A percentile compares a stretch with the other conserved stretches of the same genome.
These are phyloP conservation scores for Chrysophaeum taylorii DNA, from an alignment of 352 stramenopile genomes.

Conservation along the genomic window DNA sequence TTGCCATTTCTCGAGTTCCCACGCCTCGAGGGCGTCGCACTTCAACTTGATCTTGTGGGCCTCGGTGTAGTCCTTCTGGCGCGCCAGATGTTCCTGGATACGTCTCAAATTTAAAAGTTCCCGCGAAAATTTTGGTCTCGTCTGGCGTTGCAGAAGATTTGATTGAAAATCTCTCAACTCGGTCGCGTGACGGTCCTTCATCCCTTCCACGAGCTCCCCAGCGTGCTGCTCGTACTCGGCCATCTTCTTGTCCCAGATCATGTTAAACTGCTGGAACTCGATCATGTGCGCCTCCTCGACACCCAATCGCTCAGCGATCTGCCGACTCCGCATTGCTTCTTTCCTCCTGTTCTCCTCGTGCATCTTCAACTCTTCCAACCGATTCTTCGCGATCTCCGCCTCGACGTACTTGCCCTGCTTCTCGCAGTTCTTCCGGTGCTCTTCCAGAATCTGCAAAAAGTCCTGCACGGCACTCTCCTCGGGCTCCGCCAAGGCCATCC, in stretches of 20 bases:
- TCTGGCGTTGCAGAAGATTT: conserved; percentile 72
- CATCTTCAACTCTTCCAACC: conserved; percentile 86
- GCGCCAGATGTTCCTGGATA: conserved; percentile 79
- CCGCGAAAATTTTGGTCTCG: conserved; percentile 78
- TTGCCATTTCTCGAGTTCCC: conserved; percentile 85
- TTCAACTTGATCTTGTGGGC: conserved; percentile 93
- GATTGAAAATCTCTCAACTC: conserved; percentile 83
- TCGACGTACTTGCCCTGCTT: conserved; percentile 91
- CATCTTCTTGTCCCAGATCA: conserved; percentile 89
- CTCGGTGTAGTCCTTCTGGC: conserved; percentile 77
- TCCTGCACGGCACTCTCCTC: conserved; percentile 50
- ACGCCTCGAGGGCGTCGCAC: conserved; percentile 79
- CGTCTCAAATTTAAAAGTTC: conserved; percentile 80
- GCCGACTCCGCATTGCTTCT: conserved; percentile 83
- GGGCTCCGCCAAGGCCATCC: conserved; percentile 28
- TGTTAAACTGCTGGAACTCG: conserved; percentile 93
- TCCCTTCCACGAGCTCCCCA: conserved; percentile 69
- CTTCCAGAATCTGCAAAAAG: conserved; percentile 70
- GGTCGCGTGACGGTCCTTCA: conserved; percentile 51
- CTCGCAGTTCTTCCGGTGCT: conserved; percentile 93
- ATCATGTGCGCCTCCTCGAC: conserved; percentile 95
- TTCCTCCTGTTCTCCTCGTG: conserved; percentile 85
- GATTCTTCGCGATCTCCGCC: conserved; percentile 88
- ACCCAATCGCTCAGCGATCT: conserved; percentile 82
- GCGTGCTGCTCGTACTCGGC: conserved; percentile 83